Evolutionary conservation across 345 rosid genomes (phyloP).

Genomic region (Limnanthes douglasii): DNA sequence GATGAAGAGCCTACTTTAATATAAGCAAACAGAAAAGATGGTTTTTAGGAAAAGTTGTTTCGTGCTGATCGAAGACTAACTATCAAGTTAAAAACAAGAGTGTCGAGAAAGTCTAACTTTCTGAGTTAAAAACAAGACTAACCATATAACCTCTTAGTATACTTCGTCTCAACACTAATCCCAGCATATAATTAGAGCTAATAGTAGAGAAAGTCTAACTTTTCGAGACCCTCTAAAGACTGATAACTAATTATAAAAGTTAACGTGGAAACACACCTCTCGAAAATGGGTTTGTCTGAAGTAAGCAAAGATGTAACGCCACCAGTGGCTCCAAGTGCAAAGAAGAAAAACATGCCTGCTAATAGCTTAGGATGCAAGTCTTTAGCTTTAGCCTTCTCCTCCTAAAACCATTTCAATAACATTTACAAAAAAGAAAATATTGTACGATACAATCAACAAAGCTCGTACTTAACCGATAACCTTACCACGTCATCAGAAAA

Average conservation of each 20-base stretch:
- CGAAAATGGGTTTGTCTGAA: constrained; percentile 65
- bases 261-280: constrained; percentile 35
- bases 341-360: constrained; percentile 91
- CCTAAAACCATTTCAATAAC: constrained; percentile 20
- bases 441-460: neutral
- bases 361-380: constrained; percentile 91
- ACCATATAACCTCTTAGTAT: too few species aligned
- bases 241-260: too few species aligned
- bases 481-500: constrained; percentile 69
- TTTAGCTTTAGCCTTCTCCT: constrained; percentile 83
- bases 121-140: too few species aligned
- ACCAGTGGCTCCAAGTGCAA: constrained; percentile 88
- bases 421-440: neutral
- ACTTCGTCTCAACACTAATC: too few species aligned
- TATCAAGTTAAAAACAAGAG: neutral
- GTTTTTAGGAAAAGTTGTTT: too few species aligned
- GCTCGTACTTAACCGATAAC: neutral
- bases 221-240: too few species aligned
- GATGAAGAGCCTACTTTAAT: too few species aligned
- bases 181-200: too few species aligned
- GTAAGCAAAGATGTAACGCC: constrained; percentile 79
- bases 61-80: neutral
- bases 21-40: too few species aligned
- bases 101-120: too few species aligned
- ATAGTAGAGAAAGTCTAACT: too few species aligned